Evolutionary conservation across 108 stramenopile species (phyloP).

Genomic region (Nitzschia sp.): DNA sequence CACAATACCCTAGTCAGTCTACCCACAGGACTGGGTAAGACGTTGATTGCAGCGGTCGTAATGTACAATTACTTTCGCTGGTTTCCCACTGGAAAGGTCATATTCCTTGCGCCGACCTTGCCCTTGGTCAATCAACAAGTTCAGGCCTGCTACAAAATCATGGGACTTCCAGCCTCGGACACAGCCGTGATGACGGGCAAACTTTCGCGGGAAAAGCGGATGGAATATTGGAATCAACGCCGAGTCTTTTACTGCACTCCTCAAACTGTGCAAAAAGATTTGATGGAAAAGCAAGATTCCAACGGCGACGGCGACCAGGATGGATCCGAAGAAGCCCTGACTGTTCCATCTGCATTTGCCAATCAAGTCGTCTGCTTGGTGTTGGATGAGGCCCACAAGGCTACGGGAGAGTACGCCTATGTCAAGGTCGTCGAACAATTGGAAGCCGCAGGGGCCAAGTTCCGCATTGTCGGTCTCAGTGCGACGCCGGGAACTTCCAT

Average conservation of each 20-base stretch:
- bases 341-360: slow-evolving; percentile 31
- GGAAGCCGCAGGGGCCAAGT: slow-evolving; percentile 58
- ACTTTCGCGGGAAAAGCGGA: slow-evolving; percentile 41
- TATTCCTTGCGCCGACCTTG: slow-evolving; percentile 92
- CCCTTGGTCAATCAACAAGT: slow-evolving; percentile 97
- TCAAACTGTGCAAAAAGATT: slow-evolving; percentile 93
- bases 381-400: slow-evolving; percentile 97
- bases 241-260: slow-evolving; percentile 98
- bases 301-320: background rate
- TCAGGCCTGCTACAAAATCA: slow-evolving; percentile 87
- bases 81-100: slow-evolving; percentile 75
- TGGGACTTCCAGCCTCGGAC: slow-evolving; percentile 78
- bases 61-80: slow-evolving; percentile 97
- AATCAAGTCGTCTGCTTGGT: slow-evolving; percentile 85
- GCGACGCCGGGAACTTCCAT: slow-evolving; percentile 96
- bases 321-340: background rate
- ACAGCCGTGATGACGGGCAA: slow-evolving; percentile 85
- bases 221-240: slow-evolving; percentile 59
- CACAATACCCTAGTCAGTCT: slow-evolving; percentile 93
- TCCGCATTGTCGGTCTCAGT: slow-evolving; percentile 84
- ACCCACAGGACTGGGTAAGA: slow-evolving; percentile 99
- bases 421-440: slow-evolving; percentile 63
- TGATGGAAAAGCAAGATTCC: slow-evolving; percentile 37
- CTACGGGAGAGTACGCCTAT: slow-evolving; percentile 93
- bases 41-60: slow-evolving; percentile 96